Percentiles rank a stretch among this genome's conserved stretches.
Evolutionary conservation across 371 early-diverging fungal species (phyloP).

Genomic region (Syncephalastrum monosporum): DNA sequence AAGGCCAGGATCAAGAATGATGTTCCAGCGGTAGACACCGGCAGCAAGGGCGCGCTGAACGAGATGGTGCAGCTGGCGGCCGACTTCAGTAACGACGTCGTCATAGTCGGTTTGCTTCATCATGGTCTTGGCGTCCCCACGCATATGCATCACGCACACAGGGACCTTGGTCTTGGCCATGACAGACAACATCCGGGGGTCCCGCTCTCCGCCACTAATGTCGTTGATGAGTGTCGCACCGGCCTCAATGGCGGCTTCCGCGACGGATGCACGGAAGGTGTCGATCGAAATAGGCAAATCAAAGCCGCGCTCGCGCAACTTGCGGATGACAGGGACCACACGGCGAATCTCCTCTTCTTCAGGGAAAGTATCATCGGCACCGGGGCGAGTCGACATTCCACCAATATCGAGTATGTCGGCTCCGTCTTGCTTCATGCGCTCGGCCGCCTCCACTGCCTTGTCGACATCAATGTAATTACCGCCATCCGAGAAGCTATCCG

Average conservation of each 20-base stretch:
- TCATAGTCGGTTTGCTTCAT: slow-evolving; percentile 65
- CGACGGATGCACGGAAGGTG: slow-evolving; percentile 87
- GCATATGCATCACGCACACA: slow-evolving; percentile 96
- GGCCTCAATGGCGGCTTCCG: slow-evolving; percentile 76
- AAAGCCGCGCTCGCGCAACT: slow-evolving; percentile 65
- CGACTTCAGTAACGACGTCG: slow-evolving; percentile 76
- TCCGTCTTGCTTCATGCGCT: slow-evolving; percentile 73
- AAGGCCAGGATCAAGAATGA: slow-evolving; percentile 95
- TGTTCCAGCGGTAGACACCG: slow-evolving; percentile 94
- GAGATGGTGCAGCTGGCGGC: slow-evolving; percentile 60
- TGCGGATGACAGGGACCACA: slow-evolving; percentile 86
- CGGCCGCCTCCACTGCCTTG: slow-evolving; percentile 70
- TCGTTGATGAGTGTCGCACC: slow-evolving; percentile 93
- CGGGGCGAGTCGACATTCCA: slow-evolving; percentile 93
- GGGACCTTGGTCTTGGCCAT: slow-evolving; percentile 84
- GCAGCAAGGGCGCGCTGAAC: slow-evolving; percentile 69
- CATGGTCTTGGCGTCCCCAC: slow-evolving; percentile 94
- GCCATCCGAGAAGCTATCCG: slow-evolving; percentile 97
- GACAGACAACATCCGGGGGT: slow-evolving; percentile 76
- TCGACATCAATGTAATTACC: slow-evolving; percentile 67
- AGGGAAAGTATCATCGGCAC: slow-evolving; percentile 72
- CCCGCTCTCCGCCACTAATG: slow-evolving; percentile 87
- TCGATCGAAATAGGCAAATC: slow-evolving; percentile 88
- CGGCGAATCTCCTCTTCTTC: slow-evolving; percentile 82
- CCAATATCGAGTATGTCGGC: slow-evolving; percentile 96